A percentile compares a stretch with the other conserved stretches of the same genome.
These are phyloP conservation scores for Cymbopogon citratus DNA, from an alignment of 176 grass and related monocot genomes.

Conservation along the genomic window DNA sequence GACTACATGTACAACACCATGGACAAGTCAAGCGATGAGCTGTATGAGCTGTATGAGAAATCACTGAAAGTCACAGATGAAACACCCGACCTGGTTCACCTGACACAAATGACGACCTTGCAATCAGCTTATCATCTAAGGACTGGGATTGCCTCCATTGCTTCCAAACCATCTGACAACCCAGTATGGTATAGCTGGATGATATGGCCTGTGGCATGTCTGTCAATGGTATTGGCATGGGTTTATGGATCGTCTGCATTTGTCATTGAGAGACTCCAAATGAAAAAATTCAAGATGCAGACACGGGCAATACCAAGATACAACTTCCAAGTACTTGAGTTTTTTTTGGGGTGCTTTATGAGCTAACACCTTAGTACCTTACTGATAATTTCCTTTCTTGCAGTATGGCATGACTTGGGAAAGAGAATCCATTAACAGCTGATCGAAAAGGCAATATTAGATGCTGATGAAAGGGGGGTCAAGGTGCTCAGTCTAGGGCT, in stretches of 20 bases:
- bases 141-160: conserved; percentile 75
- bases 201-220: conserved; percentile 51
- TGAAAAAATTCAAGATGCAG: conserved; percentile 74
- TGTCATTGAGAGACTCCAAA: conserved; percentile 58
- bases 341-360: not conserved
- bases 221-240: conserved; percentile 65
- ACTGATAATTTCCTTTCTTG: conserved; percentile 25
- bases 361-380: not conserved
- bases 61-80: conserved; percentile 64
- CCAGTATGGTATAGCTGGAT: conserved; percentile 50
- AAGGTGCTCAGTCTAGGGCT: conserved; percentile 83
- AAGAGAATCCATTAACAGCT: conserved; percentile 72
- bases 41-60: conserved; percentile 78
- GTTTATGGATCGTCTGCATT: conserved; percentile 67
- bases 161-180: conserved; percentile 57
- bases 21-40: conserved; percentile 63
- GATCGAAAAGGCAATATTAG: conserved; percentile 83
- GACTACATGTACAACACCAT: conserved; percentile 81
- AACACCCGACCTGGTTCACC: conserved; percentile 60
- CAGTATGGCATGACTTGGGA: conserved; percentile 65
- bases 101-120: conserved; percentile 77
- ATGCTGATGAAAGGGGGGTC: conserved; percentile 59
- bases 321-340: conserved; percentile 62
- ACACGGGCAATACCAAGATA: conserved; percentile 88
- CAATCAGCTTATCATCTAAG: conserved; percentile 69